Evolutionary conservation across 257 asterid genomes (phyloP).

Genomic region (Solanum clarkiae): DNA sequence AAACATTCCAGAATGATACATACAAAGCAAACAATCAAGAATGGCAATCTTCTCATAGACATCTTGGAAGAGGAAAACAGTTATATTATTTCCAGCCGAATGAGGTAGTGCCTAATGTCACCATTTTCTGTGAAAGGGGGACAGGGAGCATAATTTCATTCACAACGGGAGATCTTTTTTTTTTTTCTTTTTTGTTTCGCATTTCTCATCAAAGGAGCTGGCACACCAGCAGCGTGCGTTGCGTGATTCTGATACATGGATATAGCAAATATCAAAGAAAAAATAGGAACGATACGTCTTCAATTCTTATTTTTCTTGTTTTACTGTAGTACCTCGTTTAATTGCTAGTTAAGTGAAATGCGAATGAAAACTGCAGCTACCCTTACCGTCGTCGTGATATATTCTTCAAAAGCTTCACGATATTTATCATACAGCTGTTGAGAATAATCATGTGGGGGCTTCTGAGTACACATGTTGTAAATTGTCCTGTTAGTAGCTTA

Average conservation of each 20-base stretch:
- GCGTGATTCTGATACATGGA: neutral
- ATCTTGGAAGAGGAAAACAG: too few species aligned
- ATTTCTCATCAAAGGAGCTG: too few species aligned
- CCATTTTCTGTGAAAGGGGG: too few species aligned
- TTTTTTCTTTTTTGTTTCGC: too few species aligned
- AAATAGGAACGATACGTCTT: neutral
- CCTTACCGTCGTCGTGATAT: constrained; percentile 67
- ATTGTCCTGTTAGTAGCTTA: constrained; percentile 51
- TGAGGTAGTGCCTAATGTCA: too few species aligned
- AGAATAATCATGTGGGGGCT: constrained; percentile 95
- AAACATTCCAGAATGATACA: neutral
- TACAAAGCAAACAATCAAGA: neutral
- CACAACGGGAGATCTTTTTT: too few species aligned
- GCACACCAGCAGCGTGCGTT: too few species aligned
- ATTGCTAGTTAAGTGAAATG: neutral
- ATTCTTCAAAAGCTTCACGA: constrained; percentile 71
- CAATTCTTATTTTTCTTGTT: neutral
- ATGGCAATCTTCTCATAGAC: too few species aligned
- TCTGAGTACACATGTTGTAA: constrained; percentile 98
- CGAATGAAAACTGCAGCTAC: neutral
- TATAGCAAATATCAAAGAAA: neutral
- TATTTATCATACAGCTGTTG: constrained; percentile 91
- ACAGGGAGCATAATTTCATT: too few species aligned
- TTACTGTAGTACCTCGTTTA: neutral
- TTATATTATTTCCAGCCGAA: too few species aligned